A percentile compares a stretch with the other conserved stretches of the same genome.
Conservation (phyloP, 2,329 filamentous ascomycete species). For the Xylaria polymorpha region DNA sequence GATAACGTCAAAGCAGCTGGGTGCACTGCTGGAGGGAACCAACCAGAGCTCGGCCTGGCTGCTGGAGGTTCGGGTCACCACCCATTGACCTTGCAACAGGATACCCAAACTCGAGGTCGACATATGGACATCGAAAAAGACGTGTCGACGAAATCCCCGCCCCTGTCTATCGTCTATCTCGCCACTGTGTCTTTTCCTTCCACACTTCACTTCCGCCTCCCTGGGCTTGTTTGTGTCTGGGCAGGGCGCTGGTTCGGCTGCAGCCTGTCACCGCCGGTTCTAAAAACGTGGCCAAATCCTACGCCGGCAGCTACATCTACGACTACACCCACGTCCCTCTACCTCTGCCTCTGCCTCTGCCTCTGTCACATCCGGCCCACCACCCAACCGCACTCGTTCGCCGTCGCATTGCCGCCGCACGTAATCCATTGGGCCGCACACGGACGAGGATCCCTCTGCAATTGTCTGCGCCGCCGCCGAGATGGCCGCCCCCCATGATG, state of each 20-base stretch:
- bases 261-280: constrained; percentile 38
- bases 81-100: constrained; percentile 5
- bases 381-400: constrained; percentile 8
- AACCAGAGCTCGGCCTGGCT: constrained; percentile 12
- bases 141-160: constrained; percentile 12
- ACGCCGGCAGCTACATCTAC: constrained; percentile 1
- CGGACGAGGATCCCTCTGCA: constrained; percentile 25
- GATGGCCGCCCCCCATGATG: constrained; percentile 69
- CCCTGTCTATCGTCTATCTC: constrained; percentile 9
- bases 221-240: not conserved
- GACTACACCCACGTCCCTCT: not conserved
- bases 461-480: constrained; percentile 48
- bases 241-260: constrained; percentile 11
- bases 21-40: not conserved
- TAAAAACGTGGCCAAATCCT: constrained; percentile 39
- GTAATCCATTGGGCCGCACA: constrained; percentile 1
- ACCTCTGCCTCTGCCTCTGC: too few species aligned
- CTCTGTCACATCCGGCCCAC: constrained; percentile 19
- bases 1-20: constrained; percentile 13
- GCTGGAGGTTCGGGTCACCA: constrained; percentile 5
- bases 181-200: constrained; percentile 16
- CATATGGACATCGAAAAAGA: constrained; percentile 14
- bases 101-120: constrained; percentile 3
- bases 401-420: constrained; percentile 20
- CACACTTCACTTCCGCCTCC: not conserved